These are phyloP conservation scores for Dentipellis fragilis DNA, from an alignment of 768 basidiomycete genomes.

Conservation along the genomic window DNA sequence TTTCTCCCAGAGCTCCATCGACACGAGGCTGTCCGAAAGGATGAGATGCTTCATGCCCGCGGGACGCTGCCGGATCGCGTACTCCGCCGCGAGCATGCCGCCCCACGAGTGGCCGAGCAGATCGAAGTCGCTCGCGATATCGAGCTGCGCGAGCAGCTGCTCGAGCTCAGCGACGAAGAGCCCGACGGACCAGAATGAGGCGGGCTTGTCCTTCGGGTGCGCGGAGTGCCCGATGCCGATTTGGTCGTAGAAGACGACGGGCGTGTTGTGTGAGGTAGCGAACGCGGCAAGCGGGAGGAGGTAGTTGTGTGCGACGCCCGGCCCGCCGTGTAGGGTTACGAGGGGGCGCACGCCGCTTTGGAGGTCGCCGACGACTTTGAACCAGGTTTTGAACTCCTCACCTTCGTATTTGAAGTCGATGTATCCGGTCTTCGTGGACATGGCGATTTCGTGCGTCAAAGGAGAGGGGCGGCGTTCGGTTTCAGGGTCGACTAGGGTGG, in stretches of 20 bases:
- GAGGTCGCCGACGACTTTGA: conserved; percentile 35
- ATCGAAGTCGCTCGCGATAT: conserved; percentile 30
- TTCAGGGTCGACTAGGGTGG: no score
- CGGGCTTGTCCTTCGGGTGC: conserved; percentile 28
- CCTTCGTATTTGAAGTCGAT: not conserved
- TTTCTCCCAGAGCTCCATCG: conserved; percentile 33
- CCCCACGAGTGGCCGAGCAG: conserved; percentile 53
- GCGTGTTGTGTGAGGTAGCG: conserved; percentile 25
- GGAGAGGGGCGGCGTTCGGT: no score
- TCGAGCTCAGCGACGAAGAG: conserved; percentile 47
- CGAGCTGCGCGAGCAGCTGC: conserved; percentile 34
- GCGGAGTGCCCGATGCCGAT: conserved; percentile 42
- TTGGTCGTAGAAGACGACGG: conserved; percentile 45
- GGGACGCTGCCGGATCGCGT: conserved; percentile 30
- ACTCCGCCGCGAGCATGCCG: conserved; percentile 37
- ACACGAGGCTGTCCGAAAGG: conserved; percentile 34
- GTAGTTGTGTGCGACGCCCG: conserved; percentile 35
- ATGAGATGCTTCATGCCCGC: conserved; percentile 36
- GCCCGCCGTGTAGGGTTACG: conserved; percentile 45
- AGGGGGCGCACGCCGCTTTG: conserved; percentile 27
- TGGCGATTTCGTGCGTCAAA: not conserved
- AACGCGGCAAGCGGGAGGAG: conserved; percentile 31
- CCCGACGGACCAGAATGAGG: conserved; percentile 33
- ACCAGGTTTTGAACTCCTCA: conserved; percentile 34
- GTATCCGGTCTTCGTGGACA: not conserved